Evolutionary conservation across 2,329 filamentous ascomycete species (phyloP).

Genomic region (Penicillium glabrum): DNA sequence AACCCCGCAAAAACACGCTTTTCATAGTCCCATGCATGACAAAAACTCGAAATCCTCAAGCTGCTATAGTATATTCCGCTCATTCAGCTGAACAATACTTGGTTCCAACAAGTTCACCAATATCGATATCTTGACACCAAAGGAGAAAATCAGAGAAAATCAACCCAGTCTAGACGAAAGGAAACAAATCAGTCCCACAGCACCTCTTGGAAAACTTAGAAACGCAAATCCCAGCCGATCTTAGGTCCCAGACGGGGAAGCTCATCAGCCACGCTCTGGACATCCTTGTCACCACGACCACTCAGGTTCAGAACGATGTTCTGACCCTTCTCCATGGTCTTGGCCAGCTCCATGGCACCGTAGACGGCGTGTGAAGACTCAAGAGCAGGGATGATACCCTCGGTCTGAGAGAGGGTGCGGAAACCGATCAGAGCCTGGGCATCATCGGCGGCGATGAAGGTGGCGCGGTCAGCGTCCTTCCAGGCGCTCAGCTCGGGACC

Average conservation of each 20-base stretch:
- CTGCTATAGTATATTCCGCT: too few species aligned
- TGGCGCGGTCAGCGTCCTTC: constrained; percentile 87
- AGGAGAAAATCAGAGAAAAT: not conserved
- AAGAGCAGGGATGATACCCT: constrained; percentile 95
- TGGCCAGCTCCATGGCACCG: constrained; percentile 84
- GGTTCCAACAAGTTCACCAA: not conserved
- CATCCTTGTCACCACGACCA: constrained; percentile 95
- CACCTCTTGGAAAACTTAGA: constrained; percentile 26
- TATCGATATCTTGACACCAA: not conserved
- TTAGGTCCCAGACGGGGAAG: constrained; percentile 82
- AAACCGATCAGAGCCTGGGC: constrained; percentile 87
- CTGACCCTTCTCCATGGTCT: constrained; percentile 84
- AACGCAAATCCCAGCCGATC: constrained; percentile 73
- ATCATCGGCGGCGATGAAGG: constrained; percentile 89
- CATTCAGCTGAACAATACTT: too few species aligned
- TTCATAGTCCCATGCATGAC: not conserved
- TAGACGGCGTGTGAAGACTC: constrained; percentile 92
- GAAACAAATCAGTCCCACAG: not conserved
- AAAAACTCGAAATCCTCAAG: not conserved
- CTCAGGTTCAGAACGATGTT: constrained; percentile 93
- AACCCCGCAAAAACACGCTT: constrained; percentile 2
- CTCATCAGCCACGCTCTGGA: constrained; percentile 96
- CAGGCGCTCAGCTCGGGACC: constrained; percentile 88
- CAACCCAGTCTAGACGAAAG: not conserved
- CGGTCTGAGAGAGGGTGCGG: constrained; percentile 76